Conservation (phyloP, 2,329 filamentous ascomycete species). For the Claviceps pazoutovae region DNA sequence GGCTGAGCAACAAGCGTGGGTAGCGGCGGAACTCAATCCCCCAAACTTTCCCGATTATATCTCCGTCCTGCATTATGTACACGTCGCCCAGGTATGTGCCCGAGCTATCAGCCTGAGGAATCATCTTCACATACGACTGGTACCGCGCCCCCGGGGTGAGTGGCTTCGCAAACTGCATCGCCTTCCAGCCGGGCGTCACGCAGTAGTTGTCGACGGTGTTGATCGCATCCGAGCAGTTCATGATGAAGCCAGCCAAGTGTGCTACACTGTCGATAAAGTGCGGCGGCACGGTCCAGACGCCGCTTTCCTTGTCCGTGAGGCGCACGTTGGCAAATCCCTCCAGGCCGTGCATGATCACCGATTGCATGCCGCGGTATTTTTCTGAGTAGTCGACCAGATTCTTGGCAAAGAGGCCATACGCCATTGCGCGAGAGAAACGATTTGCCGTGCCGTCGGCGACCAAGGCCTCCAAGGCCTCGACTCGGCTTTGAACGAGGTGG, state of each 20-base stretch:
- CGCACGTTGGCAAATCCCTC: constrained; percentile 25
- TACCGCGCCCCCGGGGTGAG: constrained; percentile 33
- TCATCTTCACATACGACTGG: constrained; percentile 45
- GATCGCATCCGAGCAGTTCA: constrained; percentile 40
- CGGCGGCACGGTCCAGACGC: constrained; percentile 34
- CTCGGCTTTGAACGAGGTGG: constrained; percentile 52
- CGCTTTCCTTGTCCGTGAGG: constrained; percentile 7
- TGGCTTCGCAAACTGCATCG: constrained; percentile 34
- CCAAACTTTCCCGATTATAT: constrained; percentile 32
- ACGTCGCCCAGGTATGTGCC: constrained; percentile 35
- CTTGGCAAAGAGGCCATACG: constrained; percentile 47
- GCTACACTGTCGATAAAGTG: constrained; percentile 46
- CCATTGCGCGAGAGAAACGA: constrained; percentile 7
- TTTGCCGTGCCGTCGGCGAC: constrained; percentile 5
- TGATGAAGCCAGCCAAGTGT: constrained; percentile 46
- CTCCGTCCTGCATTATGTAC: constrained; percentile 39
- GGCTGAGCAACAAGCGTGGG: constrained; percentile 51
- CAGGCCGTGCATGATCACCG: constrained; percentile 39
- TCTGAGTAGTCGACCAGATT: constrained; percentile 41
- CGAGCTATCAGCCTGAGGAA: constrained; percentile 29
- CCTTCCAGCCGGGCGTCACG: constrained; percentile 44
- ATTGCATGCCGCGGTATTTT: constrained; percentile 42
- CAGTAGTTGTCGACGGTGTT: constrained; percentile 39
- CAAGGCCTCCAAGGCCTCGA: constrained; percentile 33
- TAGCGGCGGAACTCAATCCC: constrained; percentile 54